Base-by-base conservation (phyloP, 2,329 filamentous ascomycete genomes). In the Alternaria triticimaculans region DNA sequence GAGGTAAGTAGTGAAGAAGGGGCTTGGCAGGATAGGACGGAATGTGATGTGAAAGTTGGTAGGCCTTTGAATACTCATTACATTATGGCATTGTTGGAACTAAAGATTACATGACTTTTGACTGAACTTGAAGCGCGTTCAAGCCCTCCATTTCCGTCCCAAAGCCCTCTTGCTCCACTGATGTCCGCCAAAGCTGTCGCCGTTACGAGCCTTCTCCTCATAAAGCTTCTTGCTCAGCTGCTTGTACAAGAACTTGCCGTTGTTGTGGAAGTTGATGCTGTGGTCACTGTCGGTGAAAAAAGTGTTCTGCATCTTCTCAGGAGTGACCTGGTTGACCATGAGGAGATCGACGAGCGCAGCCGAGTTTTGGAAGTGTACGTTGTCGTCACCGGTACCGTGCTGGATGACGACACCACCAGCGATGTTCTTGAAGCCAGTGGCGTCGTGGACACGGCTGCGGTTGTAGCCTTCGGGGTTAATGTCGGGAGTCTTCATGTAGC, bases 341-440 rank as follows among this genome's bases (percentile, higher is more conserved):
- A 92, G 78, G 21, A 89, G 75, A 69, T 92, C 89, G 0, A 88
- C 80, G 33, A 92, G 76, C 1, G 86, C 88, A 0, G 89, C 89
- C 0, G 86, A 72, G 65, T 92, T 87, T 78, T 92, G 89, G 74
- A 90, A 91, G 72, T 92, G 90, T 14, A 92, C 90, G 55, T 92
- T 92, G 69, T 92, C 90, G 66, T 92, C 90, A 0, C 88, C 89
- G 0, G 87, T 87, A 0, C 89, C 90, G 71, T 92, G 90, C 64
- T 89, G 84, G 46, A 92, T 82, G 6, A 88, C 80, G 65, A 90
- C 87, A 3, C 86, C 84, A 4, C 90, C 90, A 0, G 81, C 81
- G 9, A 90, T 83, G 56, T 86, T 86, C 79, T 87, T 87, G 82
- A 92, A 92, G 0, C 90, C 89, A 0, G 81, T 81, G 0, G 83